A percentile compares a stretch with the other conserved stretches of the same genome.
Conservation (phyloP, 192 early-diverging fungal species). For the Endogone sp. region DNA sequence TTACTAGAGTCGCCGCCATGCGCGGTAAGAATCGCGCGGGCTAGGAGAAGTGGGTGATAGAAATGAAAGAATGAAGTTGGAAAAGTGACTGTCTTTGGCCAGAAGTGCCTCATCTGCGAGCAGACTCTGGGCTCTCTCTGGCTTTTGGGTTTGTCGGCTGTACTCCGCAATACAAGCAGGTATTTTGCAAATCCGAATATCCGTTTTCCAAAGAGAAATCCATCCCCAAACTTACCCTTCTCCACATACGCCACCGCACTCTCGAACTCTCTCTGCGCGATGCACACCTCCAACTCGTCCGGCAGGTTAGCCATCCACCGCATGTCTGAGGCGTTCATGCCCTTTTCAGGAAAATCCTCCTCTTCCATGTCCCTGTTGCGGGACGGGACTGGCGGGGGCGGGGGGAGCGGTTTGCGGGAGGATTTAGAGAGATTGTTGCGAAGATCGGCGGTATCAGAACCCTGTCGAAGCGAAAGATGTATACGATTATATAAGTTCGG, state of each 20-base stretch:
- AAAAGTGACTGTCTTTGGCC: no score
- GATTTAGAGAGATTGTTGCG: neutral
- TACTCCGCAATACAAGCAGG: neutral
- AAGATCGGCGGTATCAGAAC: neutral
- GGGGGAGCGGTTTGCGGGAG: neutral
- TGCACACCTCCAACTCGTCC: conserved; percentile 89
- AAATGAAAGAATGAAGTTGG: no score
- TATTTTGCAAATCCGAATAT: neutral
- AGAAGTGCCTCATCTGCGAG: no score
- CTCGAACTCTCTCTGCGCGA: conserved; percentile 90
- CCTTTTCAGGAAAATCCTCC: neutral
- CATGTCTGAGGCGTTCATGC: conserved; percentile 14
- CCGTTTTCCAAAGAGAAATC: no score
- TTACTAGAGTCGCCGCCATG: conserved; percentile 7
- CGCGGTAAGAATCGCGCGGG: neutral
- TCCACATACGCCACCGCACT: conserved; percentile 68
- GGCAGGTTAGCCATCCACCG: conserved; percentile 73
- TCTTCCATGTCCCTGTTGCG: neutral
- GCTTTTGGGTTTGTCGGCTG: no score
- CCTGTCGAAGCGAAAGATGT: neutral
- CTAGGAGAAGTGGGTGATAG: neutral
- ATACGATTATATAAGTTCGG: no score
- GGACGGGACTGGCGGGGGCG: no score
- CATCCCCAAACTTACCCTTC: conserved; percentile 45
- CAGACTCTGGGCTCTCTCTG: no score